Conservation (phyloP, 805 yeast species). For the Hagleromyces aurorensis region DNA sequence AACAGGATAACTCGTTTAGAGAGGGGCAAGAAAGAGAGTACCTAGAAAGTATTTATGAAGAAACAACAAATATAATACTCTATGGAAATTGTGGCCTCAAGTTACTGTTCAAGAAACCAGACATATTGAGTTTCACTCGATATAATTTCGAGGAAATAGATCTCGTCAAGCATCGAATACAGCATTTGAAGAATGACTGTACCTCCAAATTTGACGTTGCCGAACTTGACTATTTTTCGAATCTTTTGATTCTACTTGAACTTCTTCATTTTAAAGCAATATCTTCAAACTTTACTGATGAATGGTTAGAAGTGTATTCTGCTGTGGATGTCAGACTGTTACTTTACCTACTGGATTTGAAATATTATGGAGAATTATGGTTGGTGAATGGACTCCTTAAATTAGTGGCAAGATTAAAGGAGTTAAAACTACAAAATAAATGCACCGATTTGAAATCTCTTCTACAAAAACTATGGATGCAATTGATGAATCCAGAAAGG, state of each 20-base stretch:
- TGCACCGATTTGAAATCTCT: slow-evolving; percentile 8
- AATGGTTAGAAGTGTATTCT: slow-evolving; percentile 15
- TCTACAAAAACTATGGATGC: slow-evolving; percentile 5
- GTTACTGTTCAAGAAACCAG: slow-evolving; percentile 13
- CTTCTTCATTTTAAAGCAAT: slow-evolving; percentile 21
- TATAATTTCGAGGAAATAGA: slow-evolving; percentile 18
- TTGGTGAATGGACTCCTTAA: slow-evolving; percentile 22
- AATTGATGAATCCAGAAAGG: slow-evolving; percentile 3
- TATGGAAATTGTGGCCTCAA: slow-evolving; percentile 16
- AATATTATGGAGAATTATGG: slow-evolving; percentile 27
- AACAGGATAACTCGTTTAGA: slow-evolving; percentile 14
- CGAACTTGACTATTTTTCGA: slow-evolving; percentile 16
- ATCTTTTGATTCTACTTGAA: slow-evolving; percentile 17
- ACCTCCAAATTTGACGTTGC: slow-evolving; percentile 12
- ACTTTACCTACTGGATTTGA: slow-evolving; percentile 20
- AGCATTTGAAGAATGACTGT: background rate
- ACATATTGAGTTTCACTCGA: slow-evolving; percentile 17
- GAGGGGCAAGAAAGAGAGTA: slow-evolving; percentile 20
- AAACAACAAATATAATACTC: slow-evolving; percentile 13
- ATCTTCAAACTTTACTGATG: slow-evolving; percentile 10
- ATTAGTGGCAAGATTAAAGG: slow-evolving; percentile 17
- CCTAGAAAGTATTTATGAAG: slow-evolving; percentile 15
- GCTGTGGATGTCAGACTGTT: slow-evolving; percentile 24
- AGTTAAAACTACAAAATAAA: slow-evolving; percentile 23
- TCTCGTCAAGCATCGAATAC: slow-evolving; percentile 14